Evolutionary conservation across 1,284 basidiomycete genomes (phyloP), one percentile per base, ranked within the genome.

Genomic region (Puccinia polysora): DNA sequence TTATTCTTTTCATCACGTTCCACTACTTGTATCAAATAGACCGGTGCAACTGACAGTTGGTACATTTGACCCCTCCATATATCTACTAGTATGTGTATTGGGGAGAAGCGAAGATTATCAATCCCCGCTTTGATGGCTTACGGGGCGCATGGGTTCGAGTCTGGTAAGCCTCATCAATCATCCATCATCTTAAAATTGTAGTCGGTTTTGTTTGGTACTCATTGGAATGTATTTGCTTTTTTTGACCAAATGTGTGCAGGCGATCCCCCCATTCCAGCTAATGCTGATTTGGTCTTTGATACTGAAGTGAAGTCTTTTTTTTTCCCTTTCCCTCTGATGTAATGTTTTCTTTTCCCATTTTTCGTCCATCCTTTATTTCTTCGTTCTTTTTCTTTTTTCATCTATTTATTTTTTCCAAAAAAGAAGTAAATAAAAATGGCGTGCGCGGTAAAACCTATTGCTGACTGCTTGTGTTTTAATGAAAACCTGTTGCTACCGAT

Each of bases 211-310:
- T 18, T 8, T 43, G 40, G 40, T 8, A 43, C 8, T 8, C 18
- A 43, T 8, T 43, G 8, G 18, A 43, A 43, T 43, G 8, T 43
- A 43, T 43, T 43, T 43, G 8, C 23, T 50, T 50, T 50, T 6
- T 23, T 50, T 50, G n/a, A n/a, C n/a, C n/a, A n/a, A n/a, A n/a
- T n/a, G n/a, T n/a, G n/a, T n/a, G 14, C 52, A 69, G 65, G 55
- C 55, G 28, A 43, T n/a, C 65, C 65, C 10, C 45, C 53, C 2
- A 69, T 69, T 36, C 65, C 65, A 12, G 43, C 65, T 34, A 49
- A 69, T 49, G 65, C 65, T 12, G 65, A 69, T 50, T 58, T 69
- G 45, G 43, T 69, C 12, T 69, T 69, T 60, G 55, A 69, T 47
- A 49, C 49, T 5, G 55, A 59, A 32, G 65, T 68, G 15, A 58